A percentile compares a stretch with the other conserved stretches of the same genome.
Evolutionary conservation across 139 green algal genomes (phyloP).

Genomic region (Trebouxia sp.): DNA sequence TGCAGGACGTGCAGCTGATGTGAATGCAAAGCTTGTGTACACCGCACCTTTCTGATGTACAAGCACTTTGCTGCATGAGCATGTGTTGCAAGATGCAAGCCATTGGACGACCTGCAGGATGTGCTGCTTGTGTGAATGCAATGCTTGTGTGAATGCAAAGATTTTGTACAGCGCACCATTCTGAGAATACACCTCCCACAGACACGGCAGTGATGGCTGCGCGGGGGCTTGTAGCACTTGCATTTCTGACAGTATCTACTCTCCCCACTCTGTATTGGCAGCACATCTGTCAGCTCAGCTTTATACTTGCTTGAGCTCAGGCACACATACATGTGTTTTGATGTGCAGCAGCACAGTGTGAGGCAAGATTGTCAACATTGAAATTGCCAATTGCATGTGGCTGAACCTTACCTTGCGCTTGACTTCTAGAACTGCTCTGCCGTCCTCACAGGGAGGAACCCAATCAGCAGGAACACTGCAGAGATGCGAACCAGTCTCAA

Average conservation of each 20-base stretch:
- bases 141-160: too few species aligned
- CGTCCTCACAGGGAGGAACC: conserved; percentile 17
- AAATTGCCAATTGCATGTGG: not conserved
- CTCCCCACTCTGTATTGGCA: conserved; percentile 51
- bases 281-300: not conserved
- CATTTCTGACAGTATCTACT: conserved; percentile 87
- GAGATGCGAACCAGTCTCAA: too few species aligned
- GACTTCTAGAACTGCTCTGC: conserved; percentile 27
- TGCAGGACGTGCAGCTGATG: not conserved
- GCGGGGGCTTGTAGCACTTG: conserved; percentile 74
- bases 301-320: not conserved
- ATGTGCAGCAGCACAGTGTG: not conserved
- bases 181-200: conserved; percentile 87
- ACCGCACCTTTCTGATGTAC: not conserved
- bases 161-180: too few species aligned
- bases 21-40: not conserved
- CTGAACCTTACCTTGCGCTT: conserved; percentile 30
- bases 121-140: too few species aligned
- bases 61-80: not conserved
- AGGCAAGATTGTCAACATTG: not conserved
- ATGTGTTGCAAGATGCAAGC: not conserved
- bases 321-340: not conserved
- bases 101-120: too few species aligned
- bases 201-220: conserved; percentile 86
- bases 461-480: conserved; percentile 32